Evolutionary conservation across 129 eudicot species (phyloP).

Genomic region (carrot (Daucus carota)): DNA sequence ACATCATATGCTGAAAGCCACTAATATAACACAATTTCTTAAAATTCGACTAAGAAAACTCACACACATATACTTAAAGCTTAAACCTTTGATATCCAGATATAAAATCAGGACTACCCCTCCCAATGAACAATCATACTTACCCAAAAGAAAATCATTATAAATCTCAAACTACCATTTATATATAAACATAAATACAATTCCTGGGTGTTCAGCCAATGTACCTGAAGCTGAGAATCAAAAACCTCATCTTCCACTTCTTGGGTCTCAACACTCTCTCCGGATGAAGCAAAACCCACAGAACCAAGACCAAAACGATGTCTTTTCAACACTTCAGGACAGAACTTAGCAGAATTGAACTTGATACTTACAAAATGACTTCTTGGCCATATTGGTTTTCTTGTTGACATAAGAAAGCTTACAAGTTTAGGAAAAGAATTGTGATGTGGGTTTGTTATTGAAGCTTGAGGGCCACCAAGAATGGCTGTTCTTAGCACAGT

Average conservation of each 20-base stretch:
- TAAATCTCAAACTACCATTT: neutral
- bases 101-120: neutral
- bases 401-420: neutral
- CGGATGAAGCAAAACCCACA: neutral
- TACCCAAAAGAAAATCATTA: neutral
- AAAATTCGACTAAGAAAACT: neutral
- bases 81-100: neutral
- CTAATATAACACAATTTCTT: neutral
- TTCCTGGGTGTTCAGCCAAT: neutral
- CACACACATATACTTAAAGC: neutral
- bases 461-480: neutral
- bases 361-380: neutral
- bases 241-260: neutral
- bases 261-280: slow-evolving; percentile 6
- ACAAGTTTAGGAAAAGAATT: neutral
- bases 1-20: neutral
- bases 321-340: neutral
- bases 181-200: neutral
- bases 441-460: neutral
- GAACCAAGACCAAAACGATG: neutral
- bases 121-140: neutral
- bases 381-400: neutral
- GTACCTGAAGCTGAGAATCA: slow-evolving; percentile 8
- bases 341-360: neutral
- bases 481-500: slow-evolving; percentile 9